Evolutionary conservation across 768 basidiomycete species (phyloP).

Genomic region (Leccinum imitatum): DNA sequence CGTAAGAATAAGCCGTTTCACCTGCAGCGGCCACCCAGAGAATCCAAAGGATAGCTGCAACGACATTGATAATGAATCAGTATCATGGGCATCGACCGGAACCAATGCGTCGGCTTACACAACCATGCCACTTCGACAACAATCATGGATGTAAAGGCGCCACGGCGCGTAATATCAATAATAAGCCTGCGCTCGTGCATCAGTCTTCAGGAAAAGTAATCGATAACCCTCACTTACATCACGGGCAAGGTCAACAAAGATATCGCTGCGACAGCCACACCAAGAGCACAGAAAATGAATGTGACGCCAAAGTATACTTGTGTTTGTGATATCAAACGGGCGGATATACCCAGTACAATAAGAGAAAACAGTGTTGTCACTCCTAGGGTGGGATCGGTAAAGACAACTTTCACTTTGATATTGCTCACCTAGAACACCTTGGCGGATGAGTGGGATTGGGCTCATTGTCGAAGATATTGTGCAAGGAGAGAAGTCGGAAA

Average conservation of each 20-base stretch:
- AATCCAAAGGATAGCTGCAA: conserved; percentile 34
- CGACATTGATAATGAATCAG: background rate
- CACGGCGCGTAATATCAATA: conserved; percentile 35
- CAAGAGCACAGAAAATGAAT: conserved; percentile 27
- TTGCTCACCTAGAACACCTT: conserved; percentile 22
- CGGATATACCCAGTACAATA: conserved; percentile 33
- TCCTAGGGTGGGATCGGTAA: conserved; percentile 15
- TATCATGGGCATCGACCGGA: background rate
- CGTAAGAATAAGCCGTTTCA: conserved; percentile 17
- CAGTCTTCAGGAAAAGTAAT: background rate
- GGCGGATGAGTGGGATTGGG: conserved; percentile 17
- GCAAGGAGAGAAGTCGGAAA: background rate
- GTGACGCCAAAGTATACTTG: conserved; percentile 9
- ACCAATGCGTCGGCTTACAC: conserved; percentile 25
- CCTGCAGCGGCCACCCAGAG: conserved; percentile 41
- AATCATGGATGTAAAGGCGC: conserved; percentile 40
- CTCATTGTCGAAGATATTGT: conserved; percentile 12
- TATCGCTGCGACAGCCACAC: conserved; percentile 28
- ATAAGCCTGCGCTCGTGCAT: conserved; percentile 29
- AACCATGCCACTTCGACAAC: conserved; percentile 38
- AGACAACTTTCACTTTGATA: background rate
- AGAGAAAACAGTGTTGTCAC: conserved; percentile 25
- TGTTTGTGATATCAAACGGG: conserved; percentile 26
- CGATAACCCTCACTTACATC: conserved; percentile 20
- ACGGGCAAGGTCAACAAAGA: conserved; percentile 30